phyloP scores from a whole-genome alignment of 768 basidiomycete species.

The Rhodocollybia butyracea region DNA sequence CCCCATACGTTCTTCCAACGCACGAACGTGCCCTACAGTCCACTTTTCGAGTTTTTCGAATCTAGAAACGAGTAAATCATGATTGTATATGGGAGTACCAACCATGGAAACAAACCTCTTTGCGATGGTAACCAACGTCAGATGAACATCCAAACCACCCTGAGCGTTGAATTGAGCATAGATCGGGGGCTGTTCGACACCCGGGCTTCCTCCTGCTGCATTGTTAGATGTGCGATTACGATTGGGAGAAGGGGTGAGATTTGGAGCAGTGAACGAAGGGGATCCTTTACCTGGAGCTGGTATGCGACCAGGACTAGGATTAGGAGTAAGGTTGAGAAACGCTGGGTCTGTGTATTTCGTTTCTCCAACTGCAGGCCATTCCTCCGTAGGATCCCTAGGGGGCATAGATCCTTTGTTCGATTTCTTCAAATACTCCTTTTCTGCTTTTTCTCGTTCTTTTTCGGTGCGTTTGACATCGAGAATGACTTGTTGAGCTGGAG shows the following conservation, averaged over 20 bases:
- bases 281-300: conserved; percentile 3
- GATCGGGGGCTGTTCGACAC: conserved; percentile 58
- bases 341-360: conserved; percentile 57
- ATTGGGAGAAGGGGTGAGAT: conserved; percentile 1
- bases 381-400: conserved; percentile 40
- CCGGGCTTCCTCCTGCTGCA: conserved; percentile 28
- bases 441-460: conserved; percentile 40
- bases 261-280: conserved; percentile 3
- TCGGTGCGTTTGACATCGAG: conserved; percentile 68
- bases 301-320: neutral
- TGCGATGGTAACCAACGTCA: conserved; percentile 71
- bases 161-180: conserved; percentile 75
- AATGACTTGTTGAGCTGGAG: conserved; percentile 82
- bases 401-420: conserved; percentile 31
- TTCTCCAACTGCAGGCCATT: conserved; percentile 55
- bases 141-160: conserved; percentile 72
- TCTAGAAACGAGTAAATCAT: neutral
- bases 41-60: conserved; percentile 90
- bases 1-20: conserved; percentile 87
- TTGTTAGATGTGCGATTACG: conserved; percentile 17
- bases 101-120: conserved; percentile 34
- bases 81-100: neutral
- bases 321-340: conserved; percentile 43
- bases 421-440: conserved; percentile 17
- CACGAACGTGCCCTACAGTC: conserved; percentile 86